Evolutionary conservation across 345 rosid genomes (phyloP).

Genomic region (Lepidium sativum): DNA sequence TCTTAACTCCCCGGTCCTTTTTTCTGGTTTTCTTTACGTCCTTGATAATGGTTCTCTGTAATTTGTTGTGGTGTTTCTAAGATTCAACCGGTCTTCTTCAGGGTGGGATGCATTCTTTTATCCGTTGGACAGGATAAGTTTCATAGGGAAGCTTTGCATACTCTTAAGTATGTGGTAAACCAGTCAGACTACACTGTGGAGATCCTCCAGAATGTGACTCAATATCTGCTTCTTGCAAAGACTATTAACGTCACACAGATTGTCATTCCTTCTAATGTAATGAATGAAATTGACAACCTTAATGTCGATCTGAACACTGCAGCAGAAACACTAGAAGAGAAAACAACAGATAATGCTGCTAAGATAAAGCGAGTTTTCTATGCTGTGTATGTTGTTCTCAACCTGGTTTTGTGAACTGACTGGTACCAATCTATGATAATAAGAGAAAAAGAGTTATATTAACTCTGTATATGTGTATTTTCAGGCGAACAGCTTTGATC

Average conservation of each 20-base stretch:
- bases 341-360: constrained; percentile 60
- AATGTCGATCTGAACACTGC: constrained; percentile 62
- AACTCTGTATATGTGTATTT: constrained; percentile 8
- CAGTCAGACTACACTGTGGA: constrained; percentile 89
- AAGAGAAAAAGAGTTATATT: neutral
- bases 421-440: neutral
- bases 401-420: constrained; percentile 3
- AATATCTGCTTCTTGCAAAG: constrained; percentile 81
- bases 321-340: constrained; percentile 57
- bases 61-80: neutral
- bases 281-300: constrained; percentile 72
- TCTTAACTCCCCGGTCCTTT: neutral
- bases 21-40: neutral
- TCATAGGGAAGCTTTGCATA: constrained; percentile 61
- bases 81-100: constrained; percentile 20
- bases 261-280: constrained; percentile 59
- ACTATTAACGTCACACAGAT: constrained; percentile 72
- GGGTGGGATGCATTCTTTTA: constrained; percentile 87
- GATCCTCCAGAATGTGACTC: constrained; percentile 76
- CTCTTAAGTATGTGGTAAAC: constrained; percentile 82
- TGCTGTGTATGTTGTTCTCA: constrained; percentile 49
- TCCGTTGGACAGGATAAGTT: constrained; percentile 86
- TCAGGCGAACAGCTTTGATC: constrained; percentile 73
- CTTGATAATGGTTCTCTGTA: neutral
- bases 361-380: constrained; percentile 59